phyloP scores from a whole-genome alignment of 805 yeast species.

The Kazachstania taianensis region DNA sequence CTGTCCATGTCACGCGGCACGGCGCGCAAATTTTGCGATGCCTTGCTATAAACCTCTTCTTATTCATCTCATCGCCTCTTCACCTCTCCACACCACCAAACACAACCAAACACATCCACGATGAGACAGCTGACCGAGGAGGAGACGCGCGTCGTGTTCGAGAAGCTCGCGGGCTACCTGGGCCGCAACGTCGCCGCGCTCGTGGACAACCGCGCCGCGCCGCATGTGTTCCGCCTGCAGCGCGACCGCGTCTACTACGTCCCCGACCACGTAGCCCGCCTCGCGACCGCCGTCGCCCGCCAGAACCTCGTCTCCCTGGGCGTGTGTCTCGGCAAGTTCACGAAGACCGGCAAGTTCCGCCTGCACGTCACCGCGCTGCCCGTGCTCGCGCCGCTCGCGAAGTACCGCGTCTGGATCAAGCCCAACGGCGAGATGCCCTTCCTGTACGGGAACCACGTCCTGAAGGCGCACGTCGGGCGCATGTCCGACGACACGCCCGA shows the following conservation, averaged over 20 bases:
- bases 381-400: constrained; percentile 76
- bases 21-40: not conserved
- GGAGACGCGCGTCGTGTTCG: constrained; percentile 92
- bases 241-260: constrained; percentile 95
- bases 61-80: not conserved
- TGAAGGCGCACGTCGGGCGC: constrained; percentile 93
- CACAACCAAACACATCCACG: too few relatives aligned
- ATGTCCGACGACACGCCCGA: constrained; percentile 97
- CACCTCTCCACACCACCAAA: too few relatives aligned
- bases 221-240: constrained; percentile 91
- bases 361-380: constrained; percentile 87
- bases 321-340: constrained; percentile 89
- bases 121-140: constrained; percentile 97
- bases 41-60: not conserved
- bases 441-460: constrained; percentile 88
- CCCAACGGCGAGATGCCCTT: constrained; percentile 98
- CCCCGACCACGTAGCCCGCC: constrained; percentile 66
- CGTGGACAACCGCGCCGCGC: constrained; percentile 69
- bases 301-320: constrained; percentile 87
- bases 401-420: constrained; percentile 92
- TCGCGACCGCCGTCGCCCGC: constrained; percentile 87
- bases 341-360: constrained; percentile 94
- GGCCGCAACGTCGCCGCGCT: constrained; percentile 90
- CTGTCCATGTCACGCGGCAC: not conserved
- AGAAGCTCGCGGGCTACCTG: constrained; percentile 89